Base-by-base conservation (phyloP, 176 grass and related monocot species). In the Aegilops umbellulata region DNA sequence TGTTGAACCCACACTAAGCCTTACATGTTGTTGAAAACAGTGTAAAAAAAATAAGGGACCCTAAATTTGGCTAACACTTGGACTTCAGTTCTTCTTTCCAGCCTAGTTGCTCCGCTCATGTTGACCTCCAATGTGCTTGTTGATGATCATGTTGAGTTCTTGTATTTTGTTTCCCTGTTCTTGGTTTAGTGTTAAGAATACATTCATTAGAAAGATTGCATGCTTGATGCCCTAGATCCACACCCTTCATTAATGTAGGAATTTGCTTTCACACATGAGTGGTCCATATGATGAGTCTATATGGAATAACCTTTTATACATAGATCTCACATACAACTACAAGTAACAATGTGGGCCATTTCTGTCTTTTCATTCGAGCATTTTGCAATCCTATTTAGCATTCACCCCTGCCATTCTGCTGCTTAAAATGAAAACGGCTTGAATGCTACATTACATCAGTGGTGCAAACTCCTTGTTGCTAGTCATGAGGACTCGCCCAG, bases 321-420 rank as follows among this genome's bases (percentile, higher is more conserved):
- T 80, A 35, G 79, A 83, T 86, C 25, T 77, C 64, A 90, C 53
- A 22, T 64, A 27, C 31, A 78, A 51, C 15, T 64, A 27, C 31
- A 78, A 51, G 12, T 62, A n/a, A 41, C 39, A 30, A 31, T 31
- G 41, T 51, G 29, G 2, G 4, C 15, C 4, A 20, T 82, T 31
- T 31, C n/a, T 55, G 3, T 6, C 2, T 72, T 82, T 78, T 53
- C 6, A 1, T 23, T 8, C 2, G 14, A 78, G 15, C 10, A 74
- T 79, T 22, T 42, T 30, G 3, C 39, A 42, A 2, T 42, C 39
- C 10, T 42, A 10, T 42, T 11, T 46, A 47, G 51, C 51, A 55
- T 20, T 20, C 17, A 55, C 51, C 10, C 2, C 16, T 53, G 49
- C 49, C 0, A 53, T 1, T 53, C 0, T 53, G 9, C 5, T 17